Conservation (phyloP, 805 yeast species). For the Pichia cabralensis region DNA sequence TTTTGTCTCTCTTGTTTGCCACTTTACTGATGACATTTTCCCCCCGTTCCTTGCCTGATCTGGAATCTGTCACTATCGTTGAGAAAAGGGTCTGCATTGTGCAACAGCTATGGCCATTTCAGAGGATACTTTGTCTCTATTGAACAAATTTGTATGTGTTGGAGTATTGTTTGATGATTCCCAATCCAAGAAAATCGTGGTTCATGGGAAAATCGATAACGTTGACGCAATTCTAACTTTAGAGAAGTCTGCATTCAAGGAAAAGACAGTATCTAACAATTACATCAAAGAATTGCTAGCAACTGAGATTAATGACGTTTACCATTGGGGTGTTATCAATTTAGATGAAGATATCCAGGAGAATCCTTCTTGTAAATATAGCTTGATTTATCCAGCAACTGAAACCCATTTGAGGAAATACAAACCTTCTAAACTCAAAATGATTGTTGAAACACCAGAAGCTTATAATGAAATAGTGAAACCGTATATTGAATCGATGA, state of each 20-base stretch:
- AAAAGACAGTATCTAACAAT: not conserved
- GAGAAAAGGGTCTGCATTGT: slow-evolving; percentile 1
- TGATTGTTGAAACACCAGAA: slow-evolving; percentile 75
- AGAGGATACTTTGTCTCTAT: slow-evolving; percentile 9
- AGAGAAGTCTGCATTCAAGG: slow-evolving; percentile 60
- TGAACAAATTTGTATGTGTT: slow-evolving; percentile 32
- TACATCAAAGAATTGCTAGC: slow-evolving; percentile 20
- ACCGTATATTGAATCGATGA: slow-evolving; percentile 71
- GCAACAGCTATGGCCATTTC: no score
- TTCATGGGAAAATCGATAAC: slow-evolving; percentile 57
- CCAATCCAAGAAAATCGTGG: slow-evolving; percentile 50
- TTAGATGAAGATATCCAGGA: slow-evolving; percentile 36
- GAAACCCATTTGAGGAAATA: slow-evolving; percentile 73
- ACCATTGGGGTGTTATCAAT: slow-evolving; percentile 60
- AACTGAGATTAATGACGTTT: slow-evolving; percentile 70
- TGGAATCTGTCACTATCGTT: no score
- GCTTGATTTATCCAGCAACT: slow-evolving; percentile 83
- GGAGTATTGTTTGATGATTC: slow-evolving; percentile 50
- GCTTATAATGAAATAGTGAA: slow-evolving; percentile 49
- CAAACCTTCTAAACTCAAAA: slow-evolving; percentile 45
- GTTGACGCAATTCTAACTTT: slow-evolving; percentile 59
- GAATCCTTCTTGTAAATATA: slow-evolving; percentile 58
- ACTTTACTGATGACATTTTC: no score
- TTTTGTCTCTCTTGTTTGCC: no score
- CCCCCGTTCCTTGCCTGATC: no score